phyloP scores from a whole-genome alignment of 306 rosid genomes.

The Pterocarpus santalinus region DNA sequence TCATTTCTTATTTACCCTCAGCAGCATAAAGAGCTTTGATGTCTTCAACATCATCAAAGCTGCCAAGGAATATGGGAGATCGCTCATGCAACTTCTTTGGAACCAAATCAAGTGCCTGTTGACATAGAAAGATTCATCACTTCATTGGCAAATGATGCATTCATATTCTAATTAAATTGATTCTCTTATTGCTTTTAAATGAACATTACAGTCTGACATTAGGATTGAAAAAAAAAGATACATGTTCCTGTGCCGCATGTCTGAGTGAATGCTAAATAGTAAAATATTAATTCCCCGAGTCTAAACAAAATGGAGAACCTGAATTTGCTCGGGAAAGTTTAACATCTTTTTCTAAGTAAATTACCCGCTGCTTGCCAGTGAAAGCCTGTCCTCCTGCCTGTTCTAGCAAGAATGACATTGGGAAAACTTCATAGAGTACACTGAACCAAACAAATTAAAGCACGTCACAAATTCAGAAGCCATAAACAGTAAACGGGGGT shows the following conservation, averaged over 20 bases:
- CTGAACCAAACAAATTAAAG: conserved; percentile 43
- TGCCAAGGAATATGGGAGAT: conserved; percentile 82
- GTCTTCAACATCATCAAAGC: conserved; percentile 81
- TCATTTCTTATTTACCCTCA: conserved; percentile 46
- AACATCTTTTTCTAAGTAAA: not conserved
- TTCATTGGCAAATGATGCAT: not conserved
- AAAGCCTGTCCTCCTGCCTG: conserved; percentile 86
- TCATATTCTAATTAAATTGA: not conserved
- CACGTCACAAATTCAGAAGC: not conserved
- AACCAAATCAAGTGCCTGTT: conserved; percentile 78
- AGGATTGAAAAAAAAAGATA: too few species aligned
- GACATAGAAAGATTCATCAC: not conserved
- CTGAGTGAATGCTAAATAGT: too few species aligned
- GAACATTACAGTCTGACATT: too few species aligned
- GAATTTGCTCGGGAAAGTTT: too few species aligned
- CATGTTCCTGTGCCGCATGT: too few species aligned
- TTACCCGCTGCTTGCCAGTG: conserved; percentile 83
- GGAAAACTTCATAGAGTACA: conserved; percentile 87
- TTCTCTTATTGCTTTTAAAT: too few species aligned
- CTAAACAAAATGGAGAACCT: too few species aligned
- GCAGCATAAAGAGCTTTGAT: conserved; percentile 75
- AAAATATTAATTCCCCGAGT: too few species aligned
- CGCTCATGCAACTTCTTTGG: conserved; percentile 76
- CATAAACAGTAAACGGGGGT: too few species aligned
- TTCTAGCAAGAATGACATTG: conserved; percentile 88